Evolutionary conservation across 2,329 filamentous ascomycete genomes (phyloP).

Genomic region (Chalara sp.): DNA sequence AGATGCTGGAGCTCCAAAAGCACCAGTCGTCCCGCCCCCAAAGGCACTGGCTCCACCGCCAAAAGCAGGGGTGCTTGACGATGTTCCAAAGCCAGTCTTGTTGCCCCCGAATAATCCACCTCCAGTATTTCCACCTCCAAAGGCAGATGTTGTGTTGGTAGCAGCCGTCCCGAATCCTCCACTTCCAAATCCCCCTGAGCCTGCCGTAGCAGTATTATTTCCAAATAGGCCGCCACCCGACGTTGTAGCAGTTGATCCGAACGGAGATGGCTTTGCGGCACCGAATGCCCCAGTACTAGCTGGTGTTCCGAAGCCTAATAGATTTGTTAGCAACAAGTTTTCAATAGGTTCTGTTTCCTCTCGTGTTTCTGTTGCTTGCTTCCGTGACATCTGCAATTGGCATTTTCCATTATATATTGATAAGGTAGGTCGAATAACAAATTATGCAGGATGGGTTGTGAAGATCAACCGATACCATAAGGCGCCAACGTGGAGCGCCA

Average conservation of each 20-base stretch:
- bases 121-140: constrained; percentile 12
- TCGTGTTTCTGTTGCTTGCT: too few species aligned
- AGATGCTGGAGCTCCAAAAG: constrained; percentile 34
- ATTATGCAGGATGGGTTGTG: too few species aligned
- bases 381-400: too few species aligned
- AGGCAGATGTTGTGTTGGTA: constrained; percentile 15
- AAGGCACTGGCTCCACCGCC: constrained; percentile 25
- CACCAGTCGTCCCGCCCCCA: constrained; percentile 31
- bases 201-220: constrained; percentile 23
- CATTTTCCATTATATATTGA: too few species aligned
- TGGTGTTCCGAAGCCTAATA: constrained; percentile 38
- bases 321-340: too few species aligned
- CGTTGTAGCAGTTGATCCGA: constrained; percentile 37
- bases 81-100: constrained; percentile 1
- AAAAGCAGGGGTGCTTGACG: constrained; percentile 20
- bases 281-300: constrained; percentile 23
- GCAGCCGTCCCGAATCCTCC: constrained; percentile 35
- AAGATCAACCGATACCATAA: too few species aligned
- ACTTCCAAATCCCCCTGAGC: constrained; percentile 29
- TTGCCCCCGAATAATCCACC: constrained; percentile 1
- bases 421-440: too few species aligned
- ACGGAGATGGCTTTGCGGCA: constrained; percentile 32
- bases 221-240: constrained; percentile 48
- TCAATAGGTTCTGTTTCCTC: too few species aligned
- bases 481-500: too few species aligned